A percentile compares a stretch with the other conserved stretches of the same genome.
Evolutionary conservation across 2,329 filamentous ascomycete species (phyloP).

Genomic region (Akanthomyces muscarius): DNA sequence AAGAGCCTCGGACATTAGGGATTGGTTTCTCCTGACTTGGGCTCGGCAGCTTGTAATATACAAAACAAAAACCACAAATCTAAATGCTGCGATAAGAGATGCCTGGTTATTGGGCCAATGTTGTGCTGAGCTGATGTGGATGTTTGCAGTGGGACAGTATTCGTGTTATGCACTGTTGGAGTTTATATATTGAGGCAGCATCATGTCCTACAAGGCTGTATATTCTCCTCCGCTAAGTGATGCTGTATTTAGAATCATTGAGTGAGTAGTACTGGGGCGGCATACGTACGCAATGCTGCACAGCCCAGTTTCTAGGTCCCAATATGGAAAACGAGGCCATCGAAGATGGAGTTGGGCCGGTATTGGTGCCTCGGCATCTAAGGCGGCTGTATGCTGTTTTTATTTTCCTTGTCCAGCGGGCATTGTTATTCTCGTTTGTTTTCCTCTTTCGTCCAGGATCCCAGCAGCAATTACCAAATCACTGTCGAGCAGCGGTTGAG

Average conservation of each 20-base stretch:
- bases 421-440: too few relatives aligned
- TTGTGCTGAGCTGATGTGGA: neutral
- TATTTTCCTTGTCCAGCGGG: neutral
- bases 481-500: neutral
- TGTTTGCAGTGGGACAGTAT: neutral
- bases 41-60: constrained; percentile 30
- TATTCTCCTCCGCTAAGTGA: neutral
- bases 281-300: neutral
- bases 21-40: neutral
- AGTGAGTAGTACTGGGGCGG: neutral
- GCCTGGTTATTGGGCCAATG: constrained; percentile 17
- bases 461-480: neutral
- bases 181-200: neutral
- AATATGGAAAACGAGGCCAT: neutral
- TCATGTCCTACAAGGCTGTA: neutral
- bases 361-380: neutral
- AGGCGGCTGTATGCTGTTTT: neutral
- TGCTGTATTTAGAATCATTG: neutral
- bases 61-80: constrained; percentile 24
- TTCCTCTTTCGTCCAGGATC: too few relatives aligned
- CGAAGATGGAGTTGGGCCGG: neutral
- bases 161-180: too few relatives aligned
- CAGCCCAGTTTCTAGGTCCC: neutral
- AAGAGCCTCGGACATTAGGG: neutral
- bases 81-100: constrained; percentile 25